Conservation (phyloP, 192 early-diverging fungal species). For the Entomortierella parvispora region DNA sequence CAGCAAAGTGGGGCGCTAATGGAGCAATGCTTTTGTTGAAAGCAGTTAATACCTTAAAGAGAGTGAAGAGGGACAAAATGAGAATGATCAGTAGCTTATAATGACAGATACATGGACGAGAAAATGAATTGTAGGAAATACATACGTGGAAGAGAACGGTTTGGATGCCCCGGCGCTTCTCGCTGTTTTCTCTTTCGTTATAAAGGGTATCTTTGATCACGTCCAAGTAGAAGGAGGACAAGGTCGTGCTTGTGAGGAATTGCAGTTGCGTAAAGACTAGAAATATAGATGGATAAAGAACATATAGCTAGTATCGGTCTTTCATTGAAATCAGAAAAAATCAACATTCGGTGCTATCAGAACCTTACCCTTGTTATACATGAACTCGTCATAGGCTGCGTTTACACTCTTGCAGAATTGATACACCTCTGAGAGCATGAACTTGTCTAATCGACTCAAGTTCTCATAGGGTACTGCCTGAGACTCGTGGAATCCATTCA, state of each 20-base stretch:
- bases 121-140: too few relatives aligned
- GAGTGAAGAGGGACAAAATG: neutral
- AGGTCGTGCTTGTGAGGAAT: conserved; percentile 69
- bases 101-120: too few relatives aligned
- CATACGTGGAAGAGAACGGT: conserved; percentile 70
- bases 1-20: conserved; percentile 71
- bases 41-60: conserved; percentile 61
- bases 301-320: neutral
- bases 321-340: neutral
- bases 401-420: conserved; percentile 65
- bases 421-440: conserved; percentile 74
- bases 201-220: conserved; percentile 84
- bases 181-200: conserved; percentile 54
- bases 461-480: conserved; percentile 60
- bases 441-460: conserved; percentile 63
- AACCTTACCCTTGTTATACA: conserved; percentile 67
- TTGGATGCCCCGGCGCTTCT: conserved; percentile 68
- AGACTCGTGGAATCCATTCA: conserved; percentile 64
- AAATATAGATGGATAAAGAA: neutral
- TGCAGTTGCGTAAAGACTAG: conserved; percentile 70
- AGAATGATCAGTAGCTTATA: too few relatives aligned
- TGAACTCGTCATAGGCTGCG: conserved; percentile 66
- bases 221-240: conserved; percentile 86
- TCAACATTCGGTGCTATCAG: neutral
- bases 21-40: conserved; percentile 74